Base-by-base conservation (phyloP, 306 rosid genomes). In the Cicer judaicum region DNA sequence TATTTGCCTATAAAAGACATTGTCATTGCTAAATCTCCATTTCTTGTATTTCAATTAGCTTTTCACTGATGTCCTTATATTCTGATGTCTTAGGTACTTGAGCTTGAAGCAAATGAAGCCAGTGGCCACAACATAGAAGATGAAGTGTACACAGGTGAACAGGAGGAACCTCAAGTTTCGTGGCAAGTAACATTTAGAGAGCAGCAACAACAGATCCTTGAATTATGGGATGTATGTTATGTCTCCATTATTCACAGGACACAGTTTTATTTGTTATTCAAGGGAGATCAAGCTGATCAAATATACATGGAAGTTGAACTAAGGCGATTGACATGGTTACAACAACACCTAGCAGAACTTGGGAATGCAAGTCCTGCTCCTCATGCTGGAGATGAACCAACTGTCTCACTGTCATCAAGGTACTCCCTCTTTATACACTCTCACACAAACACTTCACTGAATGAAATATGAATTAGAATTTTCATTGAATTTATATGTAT, bases 291-390 rank as follows among this genome's bases (percentile, higher is more conserved):
- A 29, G 96, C 98, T 7, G 99, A 95, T 84, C 97, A 92, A 81
- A 95, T 95, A 79, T 95, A 95, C 79, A 75, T 95, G 84, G 99
- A 95, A 87, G 99, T 95, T 36, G 98, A 95, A 83, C 85, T 95
- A 62, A 87, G 99, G 81, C 89, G 99, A 68, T 84, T 95, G 81
- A 87, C 97, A 48, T 95, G 99, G 99, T 73, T 95, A 84, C 96
- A 89, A 71, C 90, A 92, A 81, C 99, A 95, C 72, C 85, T 92
- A 59, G 93, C 96, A 9, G 92, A 95, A 67, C 88, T 81, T 54
- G 99, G 98, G 47, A 88, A 89, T 84, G 96, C 97, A 34, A 95
- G 99, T 84, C 97, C 98, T 64, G 97, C 99, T 77, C 89, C 99
- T 83, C 87, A 59, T 64, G 83, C 50, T 65, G 99, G 96, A 38